Base-by-base conservation (phyloP, 108 stramenopile genomes). In the Cyclostephanos invisitatus region DNA sequence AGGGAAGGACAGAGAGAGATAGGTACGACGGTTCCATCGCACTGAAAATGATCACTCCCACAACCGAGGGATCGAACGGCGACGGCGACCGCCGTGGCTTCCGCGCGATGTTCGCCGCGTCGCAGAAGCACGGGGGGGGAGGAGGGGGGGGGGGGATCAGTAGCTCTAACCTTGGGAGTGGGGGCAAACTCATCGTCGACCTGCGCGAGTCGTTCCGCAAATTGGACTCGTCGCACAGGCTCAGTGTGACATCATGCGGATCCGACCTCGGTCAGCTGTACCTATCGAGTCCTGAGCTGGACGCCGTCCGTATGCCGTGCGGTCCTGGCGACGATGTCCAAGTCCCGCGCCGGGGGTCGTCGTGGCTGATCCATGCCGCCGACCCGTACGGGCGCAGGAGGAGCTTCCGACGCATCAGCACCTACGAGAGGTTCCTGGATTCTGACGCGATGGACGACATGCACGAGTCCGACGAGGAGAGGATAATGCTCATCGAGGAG, bases 211-310 rank as follows among this genome's bases (percentile, higher is more conserved):
- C 73, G 21, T 11, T 73, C n/a, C 54, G 51, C 17, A 44, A 64
- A 12, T 60, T 73, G 35, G 50, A 63, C 32, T 65, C 64, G 38
- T 65, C 64, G 25, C 24, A 55, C 9, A 61, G 73, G 35, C 73
- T 73, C 38, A 48, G 51, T 40, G 29, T 66, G 0, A 73, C 72
- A 3, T 73, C 62, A 53, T 48, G 51, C 27, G 73, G 73, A 46
- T 73, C 73, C 4, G 73, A 73, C 27, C 36, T 73, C 17, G 21
- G 73, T 11, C 73, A 73, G 64, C 64, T 73, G 38, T 73, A 73
- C 55, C 57, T 73, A 35, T 73, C 73, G 0, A 53, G 64, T 15
- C 73, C 73, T 21, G 73, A 73, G 59, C 40, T 24, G 32, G 73
- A 73, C 35, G 54, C 55, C 0, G 21, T 58, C 10, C 24, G 47